Evolutionary conservation across 148 eudicot species (phyloP), one percentile per base, ranked within the genome.

Genomic region (Limonium bicolor): DNA sequence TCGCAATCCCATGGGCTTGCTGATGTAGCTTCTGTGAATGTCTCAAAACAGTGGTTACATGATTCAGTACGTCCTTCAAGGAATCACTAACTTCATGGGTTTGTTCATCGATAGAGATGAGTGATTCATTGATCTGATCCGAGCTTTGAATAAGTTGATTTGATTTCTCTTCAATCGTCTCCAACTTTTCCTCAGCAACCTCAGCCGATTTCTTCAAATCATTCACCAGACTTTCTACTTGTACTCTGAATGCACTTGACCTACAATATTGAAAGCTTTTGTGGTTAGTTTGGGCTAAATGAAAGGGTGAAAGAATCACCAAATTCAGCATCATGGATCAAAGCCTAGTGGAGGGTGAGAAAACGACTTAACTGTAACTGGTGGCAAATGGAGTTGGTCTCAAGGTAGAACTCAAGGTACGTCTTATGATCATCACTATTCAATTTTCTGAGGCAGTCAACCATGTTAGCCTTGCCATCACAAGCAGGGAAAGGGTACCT

Each of bases 211-310:
- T 60, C 50, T 78, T 82, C 26, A 86, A 46, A 3, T 73, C 85
- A 41, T 82, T 86, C 63, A 86, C 88, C 56, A 86, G 40, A 24
- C 60, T 62, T 67, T 86, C 96, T 16, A 78, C 69, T 37, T 76
- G 80, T 14, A 50, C 50, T 53, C 65, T 78, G 51, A 86, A 82
- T 19, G 75, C 80, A 20, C 69, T 72, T 4, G 78, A 58, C 71
- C 96, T 86, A 53, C 38, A 70, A 26, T 10, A 46, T 24, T n/a
- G 21, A 11, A 38, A 27, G 15, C 19, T 35, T 14, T 13, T 26
- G 9, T 41, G n/a, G n/a, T n/a, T n/a, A n/a, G n/a, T 9, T 13
- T 12, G 10, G 13, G 41, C 8, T n/a, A 24, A 16, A 21, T 11
- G 29, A 12, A 7, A 27, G 19, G 19, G 16, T 36, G 11, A 41